These are phyloP conservation scores for Trichoderma sp. DNA, from an alignment of 2,329 filamentous ascomycete species.

Conservation along the genomic window DNA sequence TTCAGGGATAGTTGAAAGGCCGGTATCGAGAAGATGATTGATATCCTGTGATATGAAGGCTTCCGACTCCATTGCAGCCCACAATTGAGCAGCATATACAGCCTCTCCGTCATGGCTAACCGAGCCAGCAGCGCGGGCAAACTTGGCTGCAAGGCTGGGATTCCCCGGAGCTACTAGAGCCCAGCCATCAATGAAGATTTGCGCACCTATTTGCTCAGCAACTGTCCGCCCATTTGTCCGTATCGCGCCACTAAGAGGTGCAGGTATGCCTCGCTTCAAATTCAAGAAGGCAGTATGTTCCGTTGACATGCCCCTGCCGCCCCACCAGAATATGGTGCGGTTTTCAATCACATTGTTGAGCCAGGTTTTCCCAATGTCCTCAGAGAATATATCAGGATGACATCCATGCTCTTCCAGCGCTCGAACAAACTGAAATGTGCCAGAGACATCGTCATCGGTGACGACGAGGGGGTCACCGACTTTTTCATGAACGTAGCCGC, in stretches of 20 bases:
- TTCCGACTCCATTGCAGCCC: constrained; percentile 44
- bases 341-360: constrained; percentile 27
- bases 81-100: constrained; percentile 41
- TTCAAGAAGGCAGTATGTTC: constrained; percentile 45
- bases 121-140: constrained; percentile 38
- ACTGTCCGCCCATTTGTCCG: constrained; percentile 23
- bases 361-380: constrained; percentile 27
- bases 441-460: constrained; percentile 39
- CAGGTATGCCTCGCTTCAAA: constrained; percentile 39
- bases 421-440: constrained; percentile 41
- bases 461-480: constrained; percentile 35
- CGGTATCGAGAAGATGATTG: constrained; percentile 37
- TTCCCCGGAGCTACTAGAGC: constrained; percentile 38
- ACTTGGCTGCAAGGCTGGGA: constrained; percentile 35
- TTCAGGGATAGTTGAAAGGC: constrained; percentile 33
- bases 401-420: constrained; percentile 38
- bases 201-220: constrained; percentile 43
- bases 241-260: constrained; percentile 37
- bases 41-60: constrained; percentile 39
- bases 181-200: constrained; percentile 45
- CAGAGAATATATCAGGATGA: not conserved
- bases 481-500: constrained; percentile 38
- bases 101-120: constrained; percentile 45
- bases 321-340: constrained; percentile 43
- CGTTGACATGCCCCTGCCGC: constrained; percentile 41